These are phyloP conservation scores for Cryptococcus deneoformans DNA, from an alignment of 1,284 basidiomycete species.

Conservation along the genomic window DNA sequence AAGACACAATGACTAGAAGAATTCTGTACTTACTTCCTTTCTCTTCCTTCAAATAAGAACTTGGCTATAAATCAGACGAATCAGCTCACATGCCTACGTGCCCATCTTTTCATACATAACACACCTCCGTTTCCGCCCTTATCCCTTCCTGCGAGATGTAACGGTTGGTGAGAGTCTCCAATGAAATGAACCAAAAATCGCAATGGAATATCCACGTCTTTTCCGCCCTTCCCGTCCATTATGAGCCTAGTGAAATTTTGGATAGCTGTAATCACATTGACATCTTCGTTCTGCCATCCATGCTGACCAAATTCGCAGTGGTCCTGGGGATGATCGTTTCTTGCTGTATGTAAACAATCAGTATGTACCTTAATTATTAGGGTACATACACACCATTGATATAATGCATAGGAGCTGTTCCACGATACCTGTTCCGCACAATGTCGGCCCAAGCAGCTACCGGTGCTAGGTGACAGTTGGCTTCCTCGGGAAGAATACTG, in stretches of 20 bases:
- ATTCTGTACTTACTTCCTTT: conserved; percentile 29
- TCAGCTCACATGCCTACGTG: background rate
- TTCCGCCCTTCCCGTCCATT: conserved; percentile 36
- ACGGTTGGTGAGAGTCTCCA: conserved; percentile 87
- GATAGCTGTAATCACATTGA: conserved; percentile 72
- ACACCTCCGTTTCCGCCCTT: conserved; percentile 71
- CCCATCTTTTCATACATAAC: conserved; percentile 5
- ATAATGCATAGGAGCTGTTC: conserved; percentile 53
- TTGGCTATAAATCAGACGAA: conserved; percentile 48
- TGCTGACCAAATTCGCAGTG: conserved; percentile 70
- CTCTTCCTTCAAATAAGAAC: conserved; percentile 65
- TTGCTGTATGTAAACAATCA: conserved; percentile 23
- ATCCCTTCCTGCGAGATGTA: conserved; percentile 81
- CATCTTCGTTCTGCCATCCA: conserved; percentile 67
- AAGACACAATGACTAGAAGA: background rate
- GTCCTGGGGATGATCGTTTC: conserved; percentile 66
- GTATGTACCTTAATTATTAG: background rate
- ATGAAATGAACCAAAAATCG: conserved; percentile 88
- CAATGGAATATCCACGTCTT: conserved; percentile 57
- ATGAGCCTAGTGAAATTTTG: conserved; percentile 62
- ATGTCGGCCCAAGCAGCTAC: conserved; percentile 86
- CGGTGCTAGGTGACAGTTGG: conserved; percentile 69
- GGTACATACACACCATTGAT: conserved; percentile 44
- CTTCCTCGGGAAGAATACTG: conserved; percentile 58
- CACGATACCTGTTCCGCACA: conserved; percentile 52